Conservation (phyloP, 352 stramenopile genomes). For the Aphanomyces stellatus region DNA sequence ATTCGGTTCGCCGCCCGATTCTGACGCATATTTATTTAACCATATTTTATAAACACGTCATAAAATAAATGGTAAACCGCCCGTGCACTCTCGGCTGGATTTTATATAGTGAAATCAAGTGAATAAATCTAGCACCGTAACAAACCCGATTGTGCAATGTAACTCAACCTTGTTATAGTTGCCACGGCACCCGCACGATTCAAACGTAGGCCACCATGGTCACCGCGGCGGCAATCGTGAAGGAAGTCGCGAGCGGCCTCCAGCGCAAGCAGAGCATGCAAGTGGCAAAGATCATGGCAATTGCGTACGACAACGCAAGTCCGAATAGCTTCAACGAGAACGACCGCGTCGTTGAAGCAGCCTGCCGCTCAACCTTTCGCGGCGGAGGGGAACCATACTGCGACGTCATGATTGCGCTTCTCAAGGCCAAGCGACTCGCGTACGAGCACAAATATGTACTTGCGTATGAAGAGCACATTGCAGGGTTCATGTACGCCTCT, state of each 20-base stretch:
- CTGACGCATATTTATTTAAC: too few species aligned
- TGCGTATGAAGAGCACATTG: slow-evolving; percentile 13
- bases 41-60: too few species aligned
- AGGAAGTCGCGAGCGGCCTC: slow-evolving; percentile 1
- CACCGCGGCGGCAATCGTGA: neutral
- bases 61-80: too few species aligned
- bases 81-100: too few species aligned
- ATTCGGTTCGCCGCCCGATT: too few species aligned
- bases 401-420: neutral
- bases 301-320: neutral
- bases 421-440: slow-evolving; percentile 8
- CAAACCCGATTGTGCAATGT: too few species aligned
- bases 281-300: neutral
- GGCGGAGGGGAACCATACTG: neutral
- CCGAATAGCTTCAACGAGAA: neutral
- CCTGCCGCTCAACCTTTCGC: neutral
- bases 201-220: too few species aligned
- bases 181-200: too few species aligned
- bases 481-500: slow-evolving; percentile 9
- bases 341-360: neutral
- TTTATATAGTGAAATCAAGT: too few species aligned
- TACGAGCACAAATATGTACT: neutral
- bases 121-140: too few species aligned
- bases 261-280: slow-evolving; percentile 14
- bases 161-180: too few species aligned